Evolutionary conservation across 1,284 basidiomycete genomes (phyloP), one percentile per base, ranked within the genome.

Genomic region (Caloboletus inedulis): DNA sequence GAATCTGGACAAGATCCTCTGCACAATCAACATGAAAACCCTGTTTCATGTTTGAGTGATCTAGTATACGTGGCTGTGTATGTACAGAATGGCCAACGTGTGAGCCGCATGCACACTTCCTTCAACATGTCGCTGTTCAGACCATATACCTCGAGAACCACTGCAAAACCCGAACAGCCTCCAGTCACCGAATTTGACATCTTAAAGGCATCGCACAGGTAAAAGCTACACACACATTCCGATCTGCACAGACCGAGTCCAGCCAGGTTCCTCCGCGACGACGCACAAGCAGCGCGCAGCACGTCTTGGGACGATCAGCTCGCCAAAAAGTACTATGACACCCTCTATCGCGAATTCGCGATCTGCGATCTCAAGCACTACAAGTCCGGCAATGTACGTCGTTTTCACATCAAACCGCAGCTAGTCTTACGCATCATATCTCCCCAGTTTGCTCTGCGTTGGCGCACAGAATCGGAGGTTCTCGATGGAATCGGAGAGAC

Each of bases 331-430:
- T 97, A 95, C 73, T 95, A 96, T 63, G 75, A 79, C 14, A 88
- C 75, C 60, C 79, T 97, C 7, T 96, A 92, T 68, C 87, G 91
- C 55, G 94, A 98, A 71, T 96, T 87, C 65, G 93, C 92, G 0
- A 76, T 97, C 42, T 92, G 94, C 65, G 91, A 97, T 71, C 74
- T 97, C 57, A 96, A 96, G 72, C 94, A 96, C 67, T 96, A 89
- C 77, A 95, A 94, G 72, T 86, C 88, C 0, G 90, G 91, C n/a
- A 87, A 88, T 54, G 90, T 92, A 43, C 46, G 76, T 62, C 44
- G 9, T 35, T 12, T 23, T 47, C 10, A 7, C n/a, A 25, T 27
- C 25, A 47, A 23, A 47, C 35, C 23, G 12, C 40, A 16, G 33
- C 16, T 7, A 4, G 35, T 23, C 41, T 52, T 33, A 46, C 21